Conservation (phyloP, 1,284 basidiomycete species). For the Austropuccinia psidii region DNA sequence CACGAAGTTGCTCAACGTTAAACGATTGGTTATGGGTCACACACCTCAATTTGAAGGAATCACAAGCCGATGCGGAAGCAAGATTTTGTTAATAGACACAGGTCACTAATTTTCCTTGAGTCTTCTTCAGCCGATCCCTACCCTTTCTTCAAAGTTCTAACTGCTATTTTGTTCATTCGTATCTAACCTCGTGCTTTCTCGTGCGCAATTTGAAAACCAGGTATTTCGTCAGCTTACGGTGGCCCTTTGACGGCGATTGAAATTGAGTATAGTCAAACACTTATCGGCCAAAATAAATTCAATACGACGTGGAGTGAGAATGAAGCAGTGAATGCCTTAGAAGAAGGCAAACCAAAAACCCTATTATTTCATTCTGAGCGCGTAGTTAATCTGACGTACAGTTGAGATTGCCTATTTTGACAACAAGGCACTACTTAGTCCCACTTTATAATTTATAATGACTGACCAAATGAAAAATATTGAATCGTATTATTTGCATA, state of each 20-base stretch:
- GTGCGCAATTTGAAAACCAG: conserved; percentile 47
- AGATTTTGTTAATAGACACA: conserved; percentile 82
- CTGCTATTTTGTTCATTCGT: conserved; percentile 49
- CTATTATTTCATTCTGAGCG: neutral
- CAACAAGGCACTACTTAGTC: too few relatives aligned
- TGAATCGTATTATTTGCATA: too few relatives aligned
- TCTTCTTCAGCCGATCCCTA: neutral
- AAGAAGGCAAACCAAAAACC: conserved; percentile 17
- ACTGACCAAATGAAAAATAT: too few relatives aligned
- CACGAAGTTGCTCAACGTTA: conserved; percentile 62
- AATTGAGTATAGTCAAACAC: conserved; percentile 60
- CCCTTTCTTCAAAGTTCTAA: neutral
- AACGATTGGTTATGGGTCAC: conserved; percentile 86
- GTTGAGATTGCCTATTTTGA: too few relatives aligned
- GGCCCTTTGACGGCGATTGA: conserved; percentile 77
- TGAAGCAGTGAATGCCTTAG: conserved; percentile 20
- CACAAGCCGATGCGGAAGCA: conserved; percentile 70
- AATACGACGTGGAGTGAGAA: neutral
- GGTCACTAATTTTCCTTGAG: too few relatives aligned
- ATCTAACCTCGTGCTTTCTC: conserved; percentile 49
- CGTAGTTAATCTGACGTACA: neutral
- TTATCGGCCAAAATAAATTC: neutral
- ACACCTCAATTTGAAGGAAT: conserved; percentile 81
- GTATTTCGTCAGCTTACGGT: conserved; percentile 89
- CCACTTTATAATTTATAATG: too few relatives aligned